These are phyloP conservation scores for Euptelea pleiosperma DNA, from an alignment of 164 flowering plant species.

Conservation along the genomic window DNA sequence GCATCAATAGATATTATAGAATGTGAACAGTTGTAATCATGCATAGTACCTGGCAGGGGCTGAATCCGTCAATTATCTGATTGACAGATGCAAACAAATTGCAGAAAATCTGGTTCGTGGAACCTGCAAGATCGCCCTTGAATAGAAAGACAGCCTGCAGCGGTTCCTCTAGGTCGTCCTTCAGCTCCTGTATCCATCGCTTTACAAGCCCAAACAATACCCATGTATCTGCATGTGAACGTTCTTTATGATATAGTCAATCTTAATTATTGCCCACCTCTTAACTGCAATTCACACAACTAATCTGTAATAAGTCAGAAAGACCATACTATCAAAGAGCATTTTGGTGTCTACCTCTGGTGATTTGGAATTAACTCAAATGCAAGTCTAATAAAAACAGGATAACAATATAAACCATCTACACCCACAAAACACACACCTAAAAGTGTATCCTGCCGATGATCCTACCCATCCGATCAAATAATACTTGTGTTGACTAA, in stretches of 20 bases:
- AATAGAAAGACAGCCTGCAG: conserved; percentile 62
- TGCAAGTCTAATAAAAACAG: no score
- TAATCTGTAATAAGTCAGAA: background rate
- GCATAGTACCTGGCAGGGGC: conserved; percentile 54
- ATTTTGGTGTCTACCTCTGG: background rate
- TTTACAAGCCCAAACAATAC: conserved; percentile 54
- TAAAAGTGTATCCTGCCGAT: no score
- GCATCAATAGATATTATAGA: no score
- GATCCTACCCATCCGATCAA: no score
- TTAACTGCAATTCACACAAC: background rate
- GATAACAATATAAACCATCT: no score
- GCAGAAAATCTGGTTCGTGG: conserved; percentile 56
- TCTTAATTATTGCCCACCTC: background rate
- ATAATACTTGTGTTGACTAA: no score
- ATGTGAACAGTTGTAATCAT: no score
- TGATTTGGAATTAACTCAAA: background rate
- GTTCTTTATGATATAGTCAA: background rate
- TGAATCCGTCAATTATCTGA: conserved; percentile 56
- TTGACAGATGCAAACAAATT: conserved; percentile 40
- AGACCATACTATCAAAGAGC: background rate
- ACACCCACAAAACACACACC: no score
- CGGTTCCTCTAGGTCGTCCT: conserved; percentile 54
- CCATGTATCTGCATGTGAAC: conserved; percentile 46
- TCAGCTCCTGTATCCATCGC: conserved; percentile 68
- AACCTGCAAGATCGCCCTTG: conserved; percentile 47